Evolutionary conservation across 441 rosid genomes (phyloP).

Genomic region (Brassica hybrid): DNA sequence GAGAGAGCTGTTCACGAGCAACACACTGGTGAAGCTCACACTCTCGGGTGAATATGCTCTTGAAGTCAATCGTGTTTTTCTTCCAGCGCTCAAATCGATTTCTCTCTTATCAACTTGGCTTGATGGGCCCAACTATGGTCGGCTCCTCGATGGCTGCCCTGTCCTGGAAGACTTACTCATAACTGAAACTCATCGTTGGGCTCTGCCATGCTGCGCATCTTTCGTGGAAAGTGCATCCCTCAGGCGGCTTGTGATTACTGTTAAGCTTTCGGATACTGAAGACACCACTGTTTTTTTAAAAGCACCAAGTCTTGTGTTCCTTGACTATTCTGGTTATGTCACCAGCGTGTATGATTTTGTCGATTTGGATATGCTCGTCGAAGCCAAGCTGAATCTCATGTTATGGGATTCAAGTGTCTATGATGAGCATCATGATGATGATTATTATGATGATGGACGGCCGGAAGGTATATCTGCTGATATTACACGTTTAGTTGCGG

Average conservation of each 20-base stretch:
- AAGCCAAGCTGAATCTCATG: constrained; percentile 13
- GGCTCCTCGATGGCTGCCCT: constrained; percentile 1
- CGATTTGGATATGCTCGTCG: constrained; percentile 17
- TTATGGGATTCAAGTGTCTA: constrained; percentile 2
- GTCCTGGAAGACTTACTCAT: constrained; percentile 8
- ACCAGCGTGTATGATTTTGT: not conserved
- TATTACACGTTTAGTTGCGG: not conserved
- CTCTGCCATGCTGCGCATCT: not conserved
- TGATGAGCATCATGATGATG: not conserved
- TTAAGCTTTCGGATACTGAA: not conserved
- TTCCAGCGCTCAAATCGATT: constrained; percentile 19
- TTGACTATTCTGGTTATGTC: constrained; percentile 17
- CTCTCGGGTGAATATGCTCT: not conserved
- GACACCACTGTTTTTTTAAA: not conserved
- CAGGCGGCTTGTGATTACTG: constrained; percentile 18
- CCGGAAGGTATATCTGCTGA: not conserved
- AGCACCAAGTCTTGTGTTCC: constrained; percentile 24
- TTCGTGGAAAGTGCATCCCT: not conserved
- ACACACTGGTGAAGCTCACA: not conserved
- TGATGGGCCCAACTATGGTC: not conserved
- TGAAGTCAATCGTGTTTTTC: not conserved
- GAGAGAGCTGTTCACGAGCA: too few relatives aligned
- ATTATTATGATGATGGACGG: not conserved
- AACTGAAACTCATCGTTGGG: not conserved
- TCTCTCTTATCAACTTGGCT: not conserved